Base-by-base conservation (phyloP, 1,139 yeast genomes). In the Pichia sp. region DNA sequence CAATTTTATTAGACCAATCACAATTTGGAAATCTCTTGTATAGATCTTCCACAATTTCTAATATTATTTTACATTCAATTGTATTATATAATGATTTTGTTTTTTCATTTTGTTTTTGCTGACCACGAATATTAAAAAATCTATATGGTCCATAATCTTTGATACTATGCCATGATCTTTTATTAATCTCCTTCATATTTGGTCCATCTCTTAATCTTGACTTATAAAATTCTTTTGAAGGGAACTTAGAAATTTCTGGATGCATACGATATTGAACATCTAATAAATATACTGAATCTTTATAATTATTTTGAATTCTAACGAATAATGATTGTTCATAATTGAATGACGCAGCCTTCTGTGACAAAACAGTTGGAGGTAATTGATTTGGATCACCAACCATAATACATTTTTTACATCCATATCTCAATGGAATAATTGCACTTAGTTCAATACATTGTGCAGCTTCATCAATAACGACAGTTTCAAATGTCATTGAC, bases 211-310 rank as follows among this genome's bases (percentile, higher is more conserved):
- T 69, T 50, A 94, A 74, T 49, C 73, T 75, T 2, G 88, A 83
- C 6, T 78, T 63, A 61, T 94, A 94, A 64, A 94, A 94, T 60
- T 87, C 87, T 11, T 69, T 63, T 40, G 96, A 86, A 1, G 98
- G 98, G 64, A 94, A 94, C 48, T 60, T 66, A 26, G 97, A 86
- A 46, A 94, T 94, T 10, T 75, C 81, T 0, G 98, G 97, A 66
- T 94, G 96, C 98, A 94, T 94, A 70, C 98, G 92, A 65, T 92
- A 94, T 63, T 94, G 99, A n/a, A 88, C 92, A 65, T 92, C 83
- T 59, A 94, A 75, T 57, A 94, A 70, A 57, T 88, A 80, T 2
- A 85, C 83, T 0, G 81, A 79, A 55, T 70, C 73, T 34, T 78
- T 82, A 59, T 75, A 60, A 48, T 76, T 78, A 53, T 79, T 78